Base-by-base conservation (phyloP, 129 eudicot species). In the Artemisia annua region DNA sequence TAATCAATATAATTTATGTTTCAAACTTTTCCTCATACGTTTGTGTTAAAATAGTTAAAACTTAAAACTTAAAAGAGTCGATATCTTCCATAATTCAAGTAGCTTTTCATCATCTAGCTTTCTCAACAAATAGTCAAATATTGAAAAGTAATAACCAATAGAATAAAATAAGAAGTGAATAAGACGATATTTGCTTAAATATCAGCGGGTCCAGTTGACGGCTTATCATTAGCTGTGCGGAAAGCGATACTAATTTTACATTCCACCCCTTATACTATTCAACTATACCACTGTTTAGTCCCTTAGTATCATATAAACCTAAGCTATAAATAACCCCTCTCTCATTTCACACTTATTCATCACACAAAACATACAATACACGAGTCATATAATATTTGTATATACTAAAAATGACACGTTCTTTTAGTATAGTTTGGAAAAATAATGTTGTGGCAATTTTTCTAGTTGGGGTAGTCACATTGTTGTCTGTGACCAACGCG, bases 191-290 rank as follows among this genome's bases (percentile, higher is more conserved):
- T 69, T 71, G 35, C 72, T 53, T 11, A 20, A 43, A 52, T 43
- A 51, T n/a, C 39, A 3, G 53, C 16, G 76, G 80, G 83, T 79
- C 69, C 83, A 66, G 59, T 18, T 60, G 89, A 87, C 77, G 82
- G 87, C 84, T 77, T 68, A 20, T 17, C 32, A 80, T 80, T 85
- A 85, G 94, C 93, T 85, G 94, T 80, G 78, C 9, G 18, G 86
- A 82, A 78, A 87, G 87, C 78, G 57, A 77, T 74, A 43, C 26
- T 22, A 62, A 0, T 5, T 51, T 66, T 55, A 64, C 63, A 69
- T 49, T 54, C 22, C 35, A 17, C 72, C 74, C 73, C 75, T 18
- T 51, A 16, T 20, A 53, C 48, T 68, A 60, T 59, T 50, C 14
- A 67, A 59, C 60, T 53, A 80, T 44, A 19, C 55, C 60, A 76